Percentiles rank a stretch among this genome's conserved stretches.
Conservation (phyloP, 768 basidiomycete genomes). For the Agaricus blazei region DNA sequence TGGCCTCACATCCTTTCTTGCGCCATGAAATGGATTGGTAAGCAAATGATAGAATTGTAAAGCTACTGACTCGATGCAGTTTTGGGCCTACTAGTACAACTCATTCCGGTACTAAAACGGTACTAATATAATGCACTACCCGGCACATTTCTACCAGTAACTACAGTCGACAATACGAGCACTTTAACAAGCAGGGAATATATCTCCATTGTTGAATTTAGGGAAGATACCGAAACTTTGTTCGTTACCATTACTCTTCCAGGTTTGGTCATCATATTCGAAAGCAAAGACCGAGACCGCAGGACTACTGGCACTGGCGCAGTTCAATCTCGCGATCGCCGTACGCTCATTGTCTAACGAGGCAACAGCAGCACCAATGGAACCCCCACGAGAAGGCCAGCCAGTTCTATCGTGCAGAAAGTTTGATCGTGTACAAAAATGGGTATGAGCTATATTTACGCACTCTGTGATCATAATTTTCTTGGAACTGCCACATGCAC, state of each 20-base stretch:
- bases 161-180: no score
- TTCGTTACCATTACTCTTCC: constrained; percentile 33
- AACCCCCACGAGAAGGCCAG: constrained; percentile 34
- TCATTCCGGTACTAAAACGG: no score
- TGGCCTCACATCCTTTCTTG: no score
- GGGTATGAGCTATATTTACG: background rate
- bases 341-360: constrained; percentile 25
- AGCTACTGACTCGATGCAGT: no score
- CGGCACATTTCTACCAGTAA: no score
- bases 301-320: constrained; percentile 25
- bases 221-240: constrained; percentile 34
- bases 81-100: no score
- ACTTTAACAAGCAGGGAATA: constrained; percentile 18
- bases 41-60: no score
- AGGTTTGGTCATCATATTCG: constrained; percentile 32
- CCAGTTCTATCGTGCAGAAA: constrained; percentile 24
- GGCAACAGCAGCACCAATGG: constrained; percentile 23
- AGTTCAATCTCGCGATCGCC: constrained; percentile 31
- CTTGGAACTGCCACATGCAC: constrained; percentile 30
- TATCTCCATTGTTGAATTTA: constrained; percentile 22
- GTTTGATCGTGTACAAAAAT: no score
- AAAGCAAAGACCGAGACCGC: constrained; percentile 30
- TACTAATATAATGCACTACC: no score
- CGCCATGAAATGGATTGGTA: no score
- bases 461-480: constrained; percentile 32